Percentiles rank a stretch among this genome's conserved stretches.
Conservation (phyloP, 495 filamentous ascomycete species). For the Pseudevernia furfuracea region DNA sequence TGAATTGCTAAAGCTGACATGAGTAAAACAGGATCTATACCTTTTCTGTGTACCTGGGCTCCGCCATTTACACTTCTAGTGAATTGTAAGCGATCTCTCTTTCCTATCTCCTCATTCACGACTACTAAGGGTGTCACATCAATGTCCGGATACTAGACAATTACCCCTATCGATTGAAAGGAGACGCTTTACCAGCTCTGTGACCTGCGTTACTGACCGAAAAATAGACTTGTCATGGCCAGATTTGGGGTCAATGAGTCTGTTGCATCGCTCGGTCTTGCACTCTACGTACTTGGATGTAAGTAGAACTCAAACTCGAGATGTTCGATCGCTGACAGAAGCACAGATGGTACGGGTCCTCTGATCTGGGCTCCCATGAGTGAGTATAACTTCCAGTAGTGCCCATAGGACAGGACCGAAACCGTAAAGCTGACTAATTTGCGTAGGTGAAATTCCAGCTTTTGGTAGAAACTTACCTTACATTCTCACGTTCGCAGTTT, state of each 20-base stretch:
- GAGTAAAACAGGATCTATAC: slow-evolving; percentile 29
- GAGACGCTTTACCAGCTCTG: not conserved
- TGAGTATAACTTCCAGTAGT: not conserved
- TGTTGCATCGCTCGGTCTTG: slow-evolving; percentile 41
- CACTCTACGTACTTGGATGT: slow-evolving; percentile 49
- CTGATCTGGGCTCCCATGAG: slow-evolving; percentile 20
- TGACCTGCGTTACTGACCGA: not conserved
- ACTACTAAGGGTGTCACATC: slow-evolving; percentile 41
- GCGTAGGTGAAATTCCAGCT: slow-evolving; percentile 34
- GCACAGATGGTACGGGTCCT: not conserved
- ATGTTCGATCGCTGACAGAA: not conserved
- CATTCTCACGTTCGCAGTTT: slow-evolving; percentile 36
- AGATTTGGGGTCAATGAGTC: slow-evolving; percentile 37
- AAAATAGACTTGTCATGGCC: slow-evolving; percentile 30
- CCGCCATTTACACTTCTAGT: slow-evolving; percentile 10
- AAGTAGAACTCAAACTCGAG: not conserved
- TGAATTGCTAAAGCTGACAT: not conserved
- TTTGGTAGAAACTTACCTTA: slow-evolving; percentile 44
- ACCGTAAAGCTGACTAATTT: not conserved
- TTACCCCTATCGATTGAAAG: not conserved
- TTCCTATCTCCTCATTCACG: slow-evolving; percentile 36
- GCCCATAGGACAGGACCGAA: not conserved
- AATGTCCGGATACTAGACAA: slow-evolving; percentile 4
- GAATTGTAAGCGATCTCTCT: slow-evolving; percentile 20
- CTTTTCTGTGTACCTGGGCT: slow-evolving; percentile 34